phyloP scores from a whole-genome alignment of 2,329 filamentous ascomycete genomes.

The Colletotrichum sublineola region DNA sequence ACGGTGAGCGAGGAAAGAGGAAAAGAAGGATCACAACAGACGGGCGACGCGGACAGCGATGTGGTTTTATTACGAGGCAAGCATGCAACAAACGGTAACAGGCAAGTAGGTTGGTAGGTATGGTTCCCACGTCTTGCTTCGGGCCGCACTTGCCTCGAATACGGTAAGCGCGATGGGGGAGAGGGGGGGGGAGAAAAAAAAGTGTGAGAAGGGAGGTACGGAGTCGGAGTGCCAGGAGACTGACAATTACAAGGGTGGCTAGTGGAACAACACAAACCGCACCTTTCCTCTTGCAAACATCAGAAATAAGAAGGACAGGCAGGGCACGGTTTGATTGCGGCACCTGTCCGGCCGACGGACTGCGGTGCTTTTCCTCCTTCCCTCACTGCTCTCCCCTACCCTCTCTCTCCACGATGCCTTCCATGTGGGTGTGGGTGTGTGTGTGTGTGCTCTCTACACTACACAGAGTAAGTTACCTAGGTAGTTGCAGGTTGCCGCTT shows the following conservation, averaged over 20 bases:
- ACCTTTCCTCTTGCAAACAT: slow-evolving; percentile 38
- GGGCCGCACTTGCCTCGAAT: slow-evolving; percentile 14
- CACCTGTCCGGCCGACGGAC: slow-evolving; percentile 18
- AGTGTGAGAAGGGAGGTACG: slow-evolving; percentile 3
- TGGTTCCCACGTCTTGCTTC: slow-evolving; percentile 18
- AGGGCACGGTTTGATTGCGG: slow-evolving; percentile 31
- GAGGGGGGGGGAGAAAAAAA: background rate
- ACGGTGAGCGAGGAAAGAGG: slow-evolving; percentile 22
- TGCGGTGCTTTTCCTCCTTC: slow-evolving; percentile 5
- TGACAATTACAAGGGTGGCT: slow-evolving; percentile 33
- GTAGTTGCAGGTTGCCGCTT: slow-evolving; percentile 30
- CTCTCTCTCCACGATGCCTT: slow-evolving; percentile 30
- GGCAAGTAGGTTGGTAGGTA: slow-evolving; percentile 6
- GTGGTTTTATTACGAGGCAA: slow-evolving; percentile 38
- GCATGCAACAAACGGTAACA: slow-evolving; percentile 14
- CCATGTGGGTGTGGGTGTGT: background rate
- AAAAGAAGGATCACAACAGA: slow-evolving; percentile 4
- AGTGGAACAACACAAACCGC: slow-evolving; percentile 40
- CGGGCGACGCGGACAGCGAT: slow-evolving; percentile 32
- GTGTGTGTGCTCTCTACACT: background rate
- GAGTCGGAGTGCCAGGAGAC: slow-evolving; percentile 12
- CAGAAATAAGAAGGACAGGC: slow-evolving; percentile 22
- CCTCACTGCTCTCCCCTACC: background rate
- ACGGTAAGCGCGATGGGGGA: slow-evolving; percentile 14
- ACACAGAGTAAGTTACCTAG: background rate